phyloP scores from a whole-genome alignment of 257 asterid genomes.

The Solanum etuberosum region DNA sequence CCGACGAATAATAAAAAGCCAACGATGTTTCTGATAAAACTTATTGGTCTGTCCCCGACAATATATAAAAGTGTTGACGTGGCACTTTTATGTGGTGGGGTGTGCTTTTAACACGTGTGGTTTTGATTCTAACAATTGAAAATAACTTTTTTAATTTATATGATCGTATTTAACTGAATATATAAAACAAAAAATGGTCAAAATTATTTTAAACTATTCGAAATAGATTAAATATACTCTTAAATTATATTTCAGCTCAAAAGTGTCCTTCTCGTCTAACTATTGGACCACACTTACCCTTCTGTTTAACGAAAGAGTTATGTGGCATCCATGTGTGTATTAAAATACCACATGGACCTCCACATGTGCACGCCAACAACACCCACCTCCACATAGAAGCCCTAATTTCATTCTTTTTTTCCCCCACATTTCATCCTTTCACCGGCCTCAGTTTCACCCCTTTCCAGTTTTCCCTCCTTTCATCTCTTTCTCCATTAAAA shows the following conservation, averaged over 20 bases:
- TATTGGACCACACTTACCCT: background rate
- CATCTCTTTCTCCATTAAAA: too few species aligned
- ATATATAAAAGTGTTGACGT: background rate
- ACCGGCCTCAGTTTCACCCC: too few species aligned
- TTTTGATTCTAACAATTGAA: background rate
- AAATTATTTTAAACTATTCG: fast-evolving
- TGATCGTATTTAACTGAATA: background rate
- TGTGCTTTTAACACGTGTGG: background rate
- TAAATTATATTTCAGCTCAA: too few species aligned
- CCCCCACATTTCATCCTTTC: too few species aligned
- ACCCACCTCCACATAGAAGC: background rate
- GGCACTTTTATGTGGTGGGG: background rate
- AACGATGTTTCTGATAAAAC: background rate
- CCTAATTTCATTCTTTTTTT: background rate
- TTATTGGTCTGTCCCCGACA: background rate
- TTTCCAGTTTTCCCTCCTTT: too few species aligned
- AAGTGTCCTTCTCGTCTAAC: too few species aligned
- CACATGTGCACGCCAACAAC: too few species aligned
- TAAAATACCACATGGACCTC: too few species aligned
- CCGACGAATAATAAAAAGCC: background rate
- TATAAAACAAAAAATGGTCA: fast-evolving
- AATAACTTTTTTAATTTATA: background rate
- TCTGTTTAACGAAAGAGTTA: background rate
- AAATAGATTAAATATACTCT: too few species aligned
- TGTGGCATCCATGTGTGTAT: too few species aligned